Conservation (phyloP, 441 rosid species). For the Codiaeum variegatum region DNA sequence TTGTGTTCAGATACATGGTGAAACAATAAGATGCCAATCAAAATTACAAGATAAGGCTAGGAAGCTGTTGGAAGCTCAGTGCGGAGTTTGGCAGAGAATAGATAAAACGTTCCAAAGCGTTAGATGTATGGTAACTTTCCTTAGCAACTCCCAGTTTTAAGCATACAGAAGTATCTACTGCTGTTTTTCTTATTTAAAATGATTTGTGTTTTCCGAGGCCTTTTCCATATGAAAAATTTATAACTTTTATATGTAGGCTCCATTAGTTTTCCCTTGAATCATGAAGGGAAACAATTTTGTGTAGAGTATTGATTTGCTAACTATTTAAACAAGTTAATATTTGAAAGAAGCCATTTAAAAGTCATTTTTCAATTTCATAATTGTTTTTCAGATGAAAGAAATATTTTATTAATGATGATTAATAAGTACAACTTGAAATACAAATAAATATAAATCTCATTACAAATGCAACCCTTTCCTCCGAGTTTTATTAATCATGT, state of each 20-base stretch:
- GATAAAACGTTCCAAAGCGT: constrained; percentile 82
- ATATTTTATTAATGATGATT: too few relatives aligned
- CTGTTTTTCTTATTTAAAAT: background rate
- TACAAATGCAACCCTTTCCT: too few relatives aligned
- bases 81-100: constrained; percentile 73
- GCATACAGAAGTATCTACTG: background rate
- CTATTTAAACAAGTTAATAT: background rate
- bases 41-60: constrained; percentile 65
- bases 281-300: background rate
- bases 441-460: too few relatives aligned
- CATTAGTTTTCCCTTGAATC: background rate
- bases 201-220: background rate
- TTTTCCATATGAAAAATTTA: background rate
- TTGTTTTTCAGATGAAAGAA: too few relatives aligned
- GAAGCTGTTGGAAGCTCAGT: constrained; percentile 66
- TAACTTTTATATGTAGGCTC: background rate
- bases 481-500: too few relatives aligned
- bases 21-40: constrained; percentile 61
- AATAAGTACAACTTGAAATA: too few relatives aligned
- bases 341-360: background rate
- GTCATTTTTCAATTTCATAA: background rate
- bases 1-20: constrained; percentile 75
- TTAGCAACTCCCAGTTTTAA: constrained; percentile 84
- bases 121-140: constrained; percentile 89
- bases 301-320: background rate